Base-by-base conservation (phyloP, 2,329 filamentous ascomycete species). In the Helotiales sp. region DNA sequence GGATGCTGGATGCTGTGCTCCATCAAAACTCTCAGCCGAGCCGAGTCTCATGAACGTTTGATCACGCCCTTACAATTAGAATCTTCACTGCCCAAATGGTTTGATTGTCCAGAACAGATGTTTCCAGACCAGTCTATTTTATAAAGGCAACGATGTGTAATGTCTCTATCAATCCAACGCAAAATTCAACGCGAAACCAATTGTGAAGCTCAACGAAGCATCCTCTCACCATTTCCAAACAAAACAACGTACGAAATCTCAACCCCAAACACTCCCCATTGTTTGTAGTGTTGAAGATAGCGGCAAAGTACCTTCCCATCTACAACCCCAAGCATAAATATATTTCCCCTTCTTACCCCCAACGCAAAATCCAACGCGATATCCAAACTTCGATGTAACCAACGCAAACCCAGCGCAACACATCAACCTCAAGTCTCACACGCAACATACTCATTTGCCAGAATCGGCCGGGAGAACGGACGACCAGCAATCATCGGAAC, bases 401-500 rank as follows among this genome's bases (percentile, higher is more conserved):
- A 40, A 40, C 13, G 37, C 37, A 40, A 20, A 20, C 1, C n/a
- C n/a, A 45, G 20, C 40, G 17, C 40, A 45, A 20, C 3, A 45
- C 4, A 45, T n/a, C 17, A 20, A 7, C 5, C 4, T 45, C 40
- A 17, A 45, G 40, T 8, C 40, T 45, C 17, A 6, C 17, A 11
- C 40, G 13, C 13, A 20, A 40, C 54, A 37, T 57, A 57, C 30
- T 57, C 54, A 22, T 40, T 11, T 0, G 54, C 54, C 10, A 57
- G 3, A 13, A 57, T 34, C 13, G 34, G 34, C 7, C 26, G 37
- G 8, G 54, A 37, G 5, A 32, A 57, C 4, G 54, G 34, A 0
- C 54, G 54, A 17, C 54, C 54, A 17, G 54, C 54, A 15, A 57
- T 57, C 54, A 57, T 57, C 8, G 30, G 30, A 5, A 57, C 54